Evolutionary conservation across 768 basidiomycete genomes (phyloP).

Genomic region (Butyriboletus loyo): DNA sequence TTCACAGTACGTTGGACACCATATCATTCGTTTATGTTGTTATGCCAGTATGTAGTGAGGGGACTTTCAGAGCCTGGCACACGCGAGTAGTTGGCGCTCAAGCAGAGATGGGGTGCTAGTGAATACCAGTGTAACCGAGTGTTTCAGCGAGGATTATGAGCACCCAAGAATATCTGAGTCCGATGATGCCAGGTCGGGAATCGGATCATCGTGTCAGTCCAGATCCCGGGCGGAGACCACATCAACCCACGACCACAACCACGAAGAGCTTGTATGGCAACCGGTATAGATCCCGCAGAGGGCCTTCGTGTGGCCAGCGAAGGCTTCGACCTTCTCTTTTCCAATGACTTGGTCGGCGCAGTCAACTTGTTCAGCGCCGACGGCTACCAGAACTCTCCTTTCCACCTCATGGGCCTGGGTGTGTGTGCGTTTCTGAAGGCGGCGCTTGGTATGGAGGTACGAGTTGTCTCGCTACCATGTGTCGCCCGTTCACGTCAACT

Average conservation of each 20-base stretch:
- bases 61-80: too few relatives aligned
- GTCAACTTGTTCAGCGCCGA: constrained; percentile 41
- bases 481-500: neutral
- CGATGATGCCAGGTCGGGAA: too few relatives aligned
- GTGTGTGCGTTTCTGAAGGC: constrained; percentile 75
- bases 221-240: neutral
- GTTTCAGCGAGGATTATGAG: too few relatives aligned
- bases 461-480: neutral
- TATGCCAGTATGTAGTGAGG: too few relatives aligned
- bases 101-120: too few relatives aligned
- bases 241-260: constrained; percentile 1
- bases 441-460: constrained; percentile 76
- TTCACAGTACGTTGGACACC: too few relatives aligned
- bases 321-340: constrained; percentile 71
- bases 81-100: too few relatives aligned
- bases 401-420: constrained; percentile 71
- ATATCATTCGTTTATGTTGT: too few relatives aligned
- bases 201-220: neutral
- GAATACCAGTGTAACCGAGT: too few relatives aligned
- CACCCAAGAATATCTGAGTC: too few relatives aligned
- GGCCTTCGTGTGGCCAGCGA: constrained; percentile 34
- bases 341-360: constrained; percentile 60
- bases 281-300: constrained; percentile 23
- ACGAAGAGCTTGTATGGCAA: neutral
- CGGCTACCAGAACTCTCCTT: constrained; percentile 48